Conservation (phyloP, 495 filamentous ascomycete genomes). For the Penicillium bovifimosum region DNA sequence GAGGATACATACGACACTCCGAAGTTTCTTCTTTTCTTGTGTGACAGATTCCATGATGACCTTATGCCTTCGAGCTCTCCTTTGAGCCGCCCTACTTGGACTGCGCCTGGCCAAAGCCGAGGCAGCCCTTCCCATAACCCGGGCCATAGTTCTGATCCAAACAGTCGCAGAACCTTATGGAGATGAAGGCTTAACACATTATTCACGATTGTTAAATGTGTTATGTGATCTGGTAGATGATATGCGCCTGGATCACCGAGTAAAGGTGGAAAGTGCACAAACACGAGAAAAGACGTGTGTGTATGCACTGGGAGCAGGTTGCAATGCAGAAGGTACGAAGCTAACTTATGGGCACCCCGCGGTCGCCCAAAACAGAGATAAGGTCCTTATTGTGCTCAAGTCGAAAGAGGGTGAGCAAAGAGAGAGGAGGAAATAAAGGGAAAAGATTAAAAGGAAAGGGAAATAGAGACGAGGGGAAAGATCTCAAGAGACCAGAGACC, state of each 20-base stretch:
- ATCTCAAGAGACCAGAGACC: slow-evolving; percentile 1
- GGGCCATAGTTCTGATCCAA: slow-evolving; percentile 28
- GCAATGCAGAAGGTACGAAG: background rate
- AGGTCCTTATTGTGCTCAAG: background rate
- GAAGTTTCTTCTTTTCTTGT: slow-evolving; percentile 55
- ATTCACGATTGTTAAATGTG: background rate
- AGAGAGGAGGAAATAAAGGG: background rate
- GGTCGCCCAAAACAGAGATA: background rate
- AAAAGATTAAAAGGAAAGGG: background rate
- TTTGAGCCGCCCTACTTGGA: slow-evolving; percentile 28
- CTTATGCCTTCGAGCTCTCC: slow-evolving; percentile 48
- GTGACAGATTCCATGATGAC: slow-evolving; percentile 54
- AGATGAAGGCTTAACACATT: background rate
- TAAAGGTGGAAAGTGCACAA: too few species aligned
- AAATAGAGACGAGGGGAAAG: background rate
- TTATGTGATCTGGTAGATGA: background rate
- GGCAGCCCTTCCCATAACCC: slow-evolving; percentile 31
- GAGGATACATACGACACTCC: slow-evolving; percentile 47
- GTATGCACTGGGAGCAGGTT: background rate
- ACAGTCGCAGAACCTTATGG: slow-evolving; percentile 11
- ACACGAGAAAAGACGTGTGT: background rate
- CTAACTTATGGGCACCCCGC: background rate
- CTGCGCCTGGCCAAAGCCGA: slow-evolving; percentile 31
- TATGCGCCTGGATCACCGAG: too few species aligned
- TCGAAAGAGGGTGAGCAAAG: background rate